Percentiles rank a stretch among this genome's conserved stretches.
Evolutionary conservation across 495 filamentous ascomycete species (phyloP).

Genomic region (Aspergillus steynii): DNA sequence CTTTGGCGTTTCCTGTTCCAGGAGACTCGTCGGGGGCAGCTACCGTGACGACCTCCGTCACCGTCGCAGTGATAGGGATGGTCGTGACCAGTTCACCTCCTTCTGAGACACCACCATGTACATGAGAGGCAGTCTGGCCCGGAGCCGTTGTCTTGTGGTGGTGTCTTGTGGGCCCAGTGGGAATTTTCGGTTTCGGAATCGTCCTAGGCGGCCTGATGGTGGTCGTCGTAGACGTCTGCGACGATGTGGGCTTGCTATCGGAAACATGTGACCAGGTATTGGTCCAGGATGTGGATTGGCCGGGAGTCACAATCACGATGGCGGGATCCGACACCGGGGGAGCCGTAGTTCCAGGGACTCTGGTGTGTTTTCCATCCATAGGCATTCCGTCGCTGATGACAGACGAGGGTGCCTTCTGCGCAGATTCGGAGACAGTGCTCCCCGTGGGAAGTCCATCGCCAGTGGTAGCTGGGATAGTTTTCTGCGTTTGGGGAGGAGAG

Average conservation of each 20-base stretch:
- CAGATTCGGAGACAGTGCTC: background rate
- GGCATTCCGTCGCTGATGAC: background rate
- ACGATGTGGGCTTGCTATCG: background rate
- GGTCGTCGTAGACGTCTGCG: background rate
- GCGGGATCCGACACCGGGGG: background rate
- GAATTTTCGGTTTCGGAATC: background rate
- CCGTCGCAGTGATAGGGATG: background rate
- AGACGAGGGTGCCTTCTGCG: background rate
- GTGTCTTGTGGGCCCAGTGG: background rate
- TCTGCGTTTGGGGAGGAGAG: background rate
- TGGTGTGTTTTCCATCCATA: background rate
- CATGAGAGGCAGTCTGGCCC: background rate
- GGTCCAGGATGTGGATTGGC: background rate
- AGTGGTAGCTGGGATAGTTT: background rate
- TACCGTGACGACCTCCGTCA: conserved; percentile 4
- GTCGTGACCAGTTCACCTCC: background rate
- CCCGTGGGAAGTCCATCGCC: background rate
- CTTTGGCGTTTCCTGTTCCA: background rate
- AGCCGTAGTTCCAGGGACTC: background rate
- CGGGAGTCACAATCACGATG: background rate
- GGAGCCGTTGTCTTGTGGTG: background rate
- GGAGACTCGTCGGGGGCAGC: background rate
- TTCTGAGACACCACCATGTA: background rate
- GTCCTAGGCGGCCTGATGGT: background rate
- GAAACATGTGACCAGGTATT: background rate